Base-by-base conservation (phyloP, 345 rosid genomes). In the Nasturtium officinale region DNA sequence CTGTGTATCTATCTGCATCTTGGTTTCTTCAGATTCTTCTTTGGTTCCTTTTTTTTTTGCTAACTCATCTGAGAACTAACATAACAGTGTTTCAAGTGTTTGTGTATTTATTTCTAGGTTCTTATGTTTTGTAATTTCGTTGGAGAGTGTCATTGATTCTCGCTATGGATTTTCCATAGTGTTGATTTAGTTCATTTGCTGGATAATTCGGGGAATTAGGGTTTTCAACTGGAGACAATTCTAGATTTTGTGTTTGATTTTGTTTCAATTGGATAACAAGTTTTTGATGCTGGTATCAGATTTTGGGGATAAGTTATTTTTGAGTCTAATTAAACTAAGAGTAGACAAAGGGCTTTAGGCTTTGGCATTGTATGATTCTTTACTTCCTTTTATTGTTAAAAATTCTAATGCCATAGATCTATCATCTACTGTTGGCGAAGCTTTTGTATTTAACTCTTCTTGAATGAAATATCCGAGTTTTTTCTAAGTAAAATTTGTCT, bases 1-100 rank as follows among this genome's bases (percentile, higher is more conserved):
- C n/a, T n/a, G n/a, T 2, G 3, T 26, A 26, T 35, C 3, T 15
- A 12, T 58, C 42, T 74, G 78, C 73, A 48, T 74, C 67, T 35
- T 28, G 0, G 7, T 37, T 54, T 54, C 16, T 6, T 55, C 56
- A 64, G 8, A 2, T 45, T 57, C 73, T 37, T 37, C 18, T 43
- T 5, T 57, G 48, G 16, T 13, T 40, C 16, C 45, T 38, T n/a
- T n/a, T n/a, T n/a, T 33, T 40, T 40, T 40, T 40, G 16, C 16
- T 40, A 13, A 40, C 16, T 40, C 45, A 37, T 37, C 15, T 37
- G 42, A 10, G 42, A 37, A 37, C 1, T n/a, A n/a, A n/a, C n/a
- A n/a, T 4, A 12, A 37, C 7, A 33, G 37, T 7, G 7, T 40
- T 13, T 6, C 4, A 1, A 3, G 11, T 4, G 45, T 0, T 40